Percentiles rank a stretch among this genome's conserved stretches.
These are phyloP conservation scores for Escallonia rubra DNA, from an alignment of 129 eudicot genomes.

Conservation along the genomic window DNA sequence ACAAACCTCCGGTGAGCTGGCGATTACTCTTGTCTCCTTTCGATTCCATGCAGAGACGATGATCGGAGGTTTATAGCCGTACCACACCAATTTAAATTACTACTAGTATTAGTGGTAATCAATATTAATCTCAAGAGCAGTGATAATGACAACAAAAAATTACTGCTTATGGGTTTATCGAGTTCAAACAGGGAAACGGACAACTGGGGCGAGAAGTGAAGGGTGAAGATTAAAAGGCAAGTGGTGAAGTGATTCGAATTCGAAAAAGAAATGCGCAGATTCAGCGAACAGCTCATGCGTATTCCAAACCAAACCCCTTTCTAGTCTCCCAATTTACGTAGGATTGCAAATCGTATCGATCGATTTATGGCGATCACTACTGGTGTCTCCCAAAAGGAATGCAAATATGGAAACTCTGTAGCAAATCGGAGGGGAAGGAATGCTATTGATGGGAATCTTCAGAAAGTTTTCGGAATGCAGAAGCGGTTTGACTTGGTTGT, in stretches of 20 bases:
- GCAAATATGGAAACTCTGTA: no score
- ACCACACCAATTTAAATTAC: no score
- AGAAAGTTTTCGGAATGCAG: no score
- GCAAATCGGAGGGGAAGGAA: no score
- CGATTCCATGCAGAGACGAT: slow-evolving; percentile 40
- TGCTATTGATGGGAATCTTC: no score
- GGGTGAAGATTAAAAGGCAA: slow-evolving; percentile 34
- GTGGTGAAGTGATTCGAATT: slow-evolving; percentile 64
- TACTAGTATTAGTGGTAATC: neutral
- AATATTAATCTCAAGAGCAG: slow-evolving; percentile 24
- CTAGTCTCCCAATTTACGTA: no score
- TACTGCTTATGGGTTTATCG: slow-evolving; percentile 20
- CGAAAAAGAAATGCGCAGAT: slow-evolving; percentile 50
- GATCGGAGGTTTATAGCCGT: neutral
- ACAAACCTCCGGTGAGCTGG: slow-evolving; percentile 59
- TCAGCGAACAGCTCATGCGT: slow-evolving; percentile 89
- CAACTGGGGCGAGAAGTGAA: slow-evolving; percentile 47
- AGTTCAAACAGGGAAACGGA: slow-evolving; percentile 27
- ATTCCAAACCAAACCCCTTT: slow-evolving; percentile 14
- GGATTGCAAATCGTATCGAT: no score
- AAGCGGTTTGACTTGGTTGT: no score
- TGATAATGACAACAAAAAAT: slow-evolving; percentile 16
- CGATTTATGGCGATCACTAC: no score
- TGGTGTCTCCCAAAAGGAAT: no score
- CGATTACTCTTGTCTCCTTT: slow-evolving; percentile 55